Conservation (phyloP, 306 rosid species). For the Malus domestica region DNA sequence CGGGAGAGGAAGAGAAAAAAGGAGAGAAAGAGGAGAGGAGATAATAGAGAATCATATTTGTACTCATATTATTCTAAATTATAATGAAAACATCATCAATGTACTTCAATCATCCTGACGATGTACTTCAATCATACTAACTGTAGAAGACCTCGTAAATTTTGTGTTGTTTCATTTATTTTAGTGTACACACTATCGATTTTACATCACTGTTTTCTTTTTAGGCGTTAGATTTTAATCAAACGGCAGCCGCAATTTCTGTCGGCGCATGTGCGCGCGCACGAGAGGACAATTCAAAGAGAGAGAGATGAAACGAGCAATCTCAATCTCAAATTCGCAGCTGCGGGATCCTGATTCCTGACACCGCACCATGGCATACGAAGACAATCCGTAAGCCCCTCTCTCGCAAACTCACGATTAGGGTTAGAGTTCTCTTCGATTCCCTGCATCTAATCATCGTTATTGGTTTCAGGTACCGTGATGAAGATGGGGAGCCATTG, state of each 20-base stretch:
- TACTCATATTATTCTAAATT: no score
- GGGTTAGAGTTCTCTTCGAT: constrained; percentile 21
- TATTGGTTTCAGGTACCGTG: constrained; percentile 56
- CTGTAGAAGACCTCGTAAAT: no score
- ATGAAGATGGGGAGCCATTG: constrained; percentile 91
- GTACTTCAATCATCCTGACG: no score
- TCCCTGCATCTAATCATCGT: neutral
- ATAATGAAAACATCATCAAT: no score
- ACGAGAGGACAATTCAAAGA: neutral
- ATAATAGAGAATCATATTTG: no score
- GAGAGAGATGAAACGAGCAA: neutral
- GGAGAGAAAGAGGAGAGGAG: no score
- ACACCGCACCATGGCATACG: constrained; percentile 50
- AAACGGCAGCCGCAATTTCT: neutral
- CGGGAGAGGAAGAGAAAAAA: no score
- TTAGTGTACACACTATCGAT: no score
- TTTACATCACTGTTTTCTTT: no score
- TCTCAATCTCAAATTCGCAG: neutral
- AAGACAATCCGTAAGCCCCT: constrained; percentile 60
- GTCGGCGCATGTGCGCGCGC: neutral
- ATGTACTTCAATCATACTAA: no score
- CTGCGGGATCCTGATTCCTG: neutral
- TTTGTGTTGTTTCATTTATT: no score
- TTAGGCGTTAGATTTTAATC: neutral
- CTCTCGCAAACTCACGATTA: neutral